A percentile compares a stretch with the other conserved stretches of the same genome.
These are phyloP conservation scores for Fragaria vesca DNA, from an alignment of 306 rosid species.

Conservation along the genomic window DNA sequence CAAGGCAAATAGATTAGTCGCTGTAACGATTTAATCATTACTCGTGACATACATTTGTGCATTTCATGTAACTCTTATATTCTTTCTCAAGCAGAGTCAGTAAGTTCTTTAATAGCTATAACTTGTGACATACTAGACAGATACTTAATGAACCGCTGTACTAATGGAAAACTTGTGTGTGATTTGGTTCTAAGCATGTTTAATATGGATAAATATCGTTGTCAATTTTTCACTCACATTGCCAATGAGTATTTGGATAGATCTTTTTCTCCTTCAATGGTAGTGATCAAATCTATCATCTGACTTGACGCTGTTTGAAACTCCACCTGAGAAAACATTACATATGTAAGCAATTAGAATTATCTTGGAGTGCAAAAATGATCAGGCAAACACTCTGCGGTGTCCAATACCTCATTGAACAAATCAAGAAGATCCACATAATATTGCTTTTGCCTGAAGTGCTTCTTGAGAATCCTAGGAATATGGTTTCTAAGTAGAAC, in stretches of 20 bases:
- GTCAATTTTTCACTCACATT: constrained; percentile 50
- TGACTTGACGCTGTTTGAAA: constrained; percentile 89
- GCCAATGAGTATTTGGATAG: constrained; percentile 70
- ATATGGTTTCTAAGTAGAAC: constrained; percentile 69
- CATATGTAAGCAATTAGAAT: background rate
- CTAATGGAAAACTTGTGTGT: background rate
- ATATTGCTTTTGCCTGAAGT: constrained; percentile 74
- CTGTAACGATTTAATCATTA: background rate
- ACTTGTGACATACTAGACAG: background rate
- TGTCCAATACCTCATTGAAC: constrained; percentile 66
- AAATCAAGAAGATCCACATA: constrained; percentile 77
- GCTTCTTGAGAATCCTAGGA: constrained; percentile 62
- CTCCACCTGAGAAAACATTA: constrained; percentile 53
- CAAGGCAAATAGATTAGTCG: background rate
- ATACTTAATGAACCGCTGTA: background rate
- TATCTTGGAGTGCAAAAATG: background rate
- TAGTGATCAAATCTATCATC: constrained; percentile 87
- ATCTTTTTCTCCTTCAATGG: constrained; percentile 78
- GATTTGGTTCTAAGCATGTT: background rate
- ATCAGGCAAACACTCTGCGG: constrained; percentile 9
- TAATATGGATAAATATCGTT: background rate
- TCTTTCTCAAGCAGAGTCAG: background rate
- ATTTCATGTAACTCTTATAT: background rate
- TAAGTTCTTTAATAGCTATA: background rate
- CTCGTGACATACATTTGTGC: background rate